Conservation (phyloP, 305 asterid genomes). For the Plantago rigida region DNA sequence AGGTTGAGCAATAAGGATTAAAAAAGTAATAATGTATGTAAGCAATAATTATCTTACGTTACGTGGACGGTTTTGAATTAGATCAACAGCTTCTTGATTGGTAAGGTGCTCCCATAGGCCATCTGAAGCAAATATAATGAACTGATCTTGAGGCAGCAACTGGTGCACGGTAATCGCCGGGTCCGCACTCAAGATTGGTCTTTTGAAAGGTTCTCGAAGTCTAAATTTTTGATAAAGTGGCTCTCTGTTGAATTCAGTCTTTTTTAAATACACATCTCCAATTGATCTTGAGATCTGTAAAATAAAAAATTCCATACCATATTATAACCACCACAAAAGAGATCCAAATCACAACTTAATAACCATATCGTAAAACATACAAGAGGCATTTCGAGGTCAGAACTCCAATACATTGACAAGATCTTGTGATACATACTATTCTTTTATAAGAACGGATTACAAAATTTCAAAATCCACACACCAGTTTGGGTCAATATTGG, state of each 20-base stretch:
- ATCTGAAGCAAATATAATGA: conserved; percentile 76
- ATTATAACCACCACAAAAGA: too few relatives aligned
- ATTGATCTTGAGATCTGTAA: conserved; percentile 79
- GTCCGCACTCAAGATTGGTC: conserved; percentile 72
- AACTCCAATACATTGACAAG: too few relatives aligned
- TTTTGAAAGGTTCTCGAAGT: conserved; percentile 60
- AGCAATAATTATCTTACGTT: conserved; percentile 32
- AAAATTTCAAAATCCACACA: too few relatives aligned
- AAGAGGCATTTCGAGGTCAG: not conserved
- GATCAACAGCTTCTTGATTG: conserved; percentile 80
- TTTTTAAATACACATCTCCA: conserved; percentile 77
- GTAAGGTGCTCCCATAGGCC: conserved; percentile 94
- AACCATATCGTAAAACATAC: not conserved
- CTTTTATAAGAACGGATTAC: too few relatives aligned
- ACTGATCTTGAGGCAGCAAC: conserved; percentile 64
- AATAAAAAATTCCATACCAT: not conserved
- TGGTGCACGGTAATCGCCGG: conserved; percentile 67
- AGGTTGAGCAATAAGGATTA: too few relatives aligned
- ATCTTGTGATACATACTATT: too few relatives aligned
- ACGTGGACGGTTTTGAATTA: conserved; percentile 67
- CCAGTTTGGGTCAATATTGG: too few relatives aligned
- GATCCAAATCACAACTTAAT: not conserved
- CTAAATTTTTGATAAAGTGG: conserved; percentile 70
- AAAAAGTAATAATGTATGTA: not conserved
- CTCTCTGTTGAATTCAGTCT: conserved; percentile 78